Conservation (phyloP, 192 early-diverging fungal species). For the Coemansia sp. region DNA sequence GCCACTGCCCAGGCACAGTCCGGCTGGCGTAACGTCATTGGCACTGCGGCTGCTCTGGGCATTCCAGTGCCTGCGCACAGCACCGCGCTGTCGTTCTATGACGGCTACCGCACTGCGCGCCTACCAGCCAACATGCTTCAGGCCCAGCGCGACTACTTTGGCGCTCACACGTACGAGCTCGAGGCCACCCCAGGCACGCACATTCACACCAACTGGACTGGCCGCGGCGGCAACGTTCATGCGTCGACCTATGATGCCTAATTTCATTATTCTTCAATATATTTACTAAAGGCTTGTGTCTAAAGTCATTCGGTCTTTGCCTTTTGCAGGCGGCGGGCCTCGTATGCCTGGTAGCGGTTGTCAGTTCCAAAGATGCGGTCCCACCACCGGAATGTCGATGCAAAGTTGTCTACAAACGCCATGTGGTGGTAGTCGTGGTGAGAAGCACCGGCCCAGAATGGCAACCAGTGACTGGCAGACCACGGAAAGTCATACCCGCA, state of each 20-base stretch:
- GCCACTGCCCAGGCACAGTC: slow-evolving; percentile 80
- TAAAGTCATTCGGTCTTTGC: slow-evolving; percentile 20
- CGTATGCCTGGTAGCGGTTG: slow-evolving; percentile 63
- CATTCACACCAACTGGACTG: slow-evolving; percentile 99
- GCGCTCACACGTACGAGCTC: slow-evolving; percentile 94
- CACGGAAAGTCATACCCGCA: slow-evolving; percentile 82
- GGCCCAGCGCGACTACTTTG: slow-evolving; percentile 99
- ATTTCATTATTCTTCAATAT: slow-evolving; percentile 8
- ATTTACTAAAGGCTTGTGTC: background rate
- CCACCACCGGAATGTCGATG: slow-evolving; percentile 86
- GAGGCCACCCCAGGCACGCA: slow-evolving; percentile 69
- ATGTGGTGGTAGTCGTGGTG: slow-evolving; percentile 80
- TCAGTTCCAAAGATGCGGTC: slow-evolving; percentile 86
- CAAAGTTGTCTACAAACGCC: slow-evolving; percentile 62
- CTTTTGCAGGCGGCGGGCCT: slow-evolving; percentile 33
- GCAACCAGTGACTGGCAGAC: slow-evolving; percentile 78
- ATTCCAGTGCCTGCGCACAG: slow-evolving; percentile 89
- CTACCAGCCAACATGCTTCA: slow-evolving; percentile 96
- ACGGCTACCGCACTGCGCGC: slow-evolving; percentile 88
- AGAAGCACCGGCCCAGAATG: slow-evolving; percentile 82
- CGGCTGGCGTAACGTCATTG: slow-evolving; percentile 86
- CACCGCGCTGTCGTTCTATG: slow-evolving; percentile 94
- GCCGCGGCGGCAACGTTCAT: slow-evolving; percentile 80
- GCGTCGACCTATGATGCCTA: slow-evolving; percentile 71
- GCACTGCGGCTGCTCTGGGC: slow-evolving; percentile 76